Evolutionary conservation across 768 basidiomycete species (phyloP), one percentile per base, ranked within the genome.

Genomic region (Pulveroboletus sp.): DNA sequence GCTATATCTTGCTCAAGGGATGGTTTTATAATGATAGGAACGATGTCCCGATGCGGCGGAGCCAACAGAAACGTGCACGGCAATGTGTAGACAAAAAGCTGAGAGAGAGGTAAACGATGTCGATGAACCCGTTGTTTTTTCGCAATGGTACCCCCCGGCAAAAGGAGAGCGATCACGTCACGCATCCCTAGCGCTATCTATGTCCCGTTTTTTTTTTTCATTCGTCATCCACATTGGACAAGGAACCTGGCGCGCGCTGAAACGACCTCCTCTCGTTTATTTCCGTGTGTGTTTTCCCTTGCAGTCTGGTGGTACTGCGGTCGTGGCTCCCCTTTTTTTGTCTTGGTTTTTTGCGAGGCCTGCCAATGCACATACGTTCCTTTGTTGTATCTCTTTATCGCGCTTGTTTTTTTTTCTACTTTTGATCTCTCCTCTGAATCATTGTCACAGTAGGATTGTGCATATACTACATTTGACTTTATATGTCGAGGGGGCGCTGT

Each of bases 1-100:
- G 62, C 64, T 59, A 47, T 56, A 41, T 68, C 52, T 65, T 68
- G 58, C 61, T 55, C n/a, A 49, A 40, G 49, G 56, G 51, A 57
- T 59, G 57, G 49, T 51, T 50, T n/a, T 46, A 38, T 52, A 14
- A 54, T 47, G 53, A 58, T 43, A 47, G 44, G 46, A 47, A 60
- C 45, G 34, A 65, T 47, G 45, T 53, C n/a, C n/a, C n/a, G n/a
- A n/a, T n/a, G n/a, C n/a, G n/a, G n/a, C n/a, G n/a, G n/a, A n/a
- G n/a, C n/a, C n/a, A n/a, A n/a, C n/a, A n/a, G n/a, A n/a, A n/a
- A n/a, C n/a, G n/a, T n/a, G n/a, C n/a, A n/a, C n/a, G n/a, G n/a
- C n/a, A n/a, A n/a, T n/a, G n/a, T 45, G 40, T 39, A 50, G 45
- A 49, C 52, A 34, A 49, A 49, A 35, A 48, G 51, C 33, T 34